Percentiles rank a stretch among this genome's conserved stretches.
Evolutionary conservation across 768 basidiomycete species (phyloP).

Genomic region (Boletus sensibilis): DNA sequence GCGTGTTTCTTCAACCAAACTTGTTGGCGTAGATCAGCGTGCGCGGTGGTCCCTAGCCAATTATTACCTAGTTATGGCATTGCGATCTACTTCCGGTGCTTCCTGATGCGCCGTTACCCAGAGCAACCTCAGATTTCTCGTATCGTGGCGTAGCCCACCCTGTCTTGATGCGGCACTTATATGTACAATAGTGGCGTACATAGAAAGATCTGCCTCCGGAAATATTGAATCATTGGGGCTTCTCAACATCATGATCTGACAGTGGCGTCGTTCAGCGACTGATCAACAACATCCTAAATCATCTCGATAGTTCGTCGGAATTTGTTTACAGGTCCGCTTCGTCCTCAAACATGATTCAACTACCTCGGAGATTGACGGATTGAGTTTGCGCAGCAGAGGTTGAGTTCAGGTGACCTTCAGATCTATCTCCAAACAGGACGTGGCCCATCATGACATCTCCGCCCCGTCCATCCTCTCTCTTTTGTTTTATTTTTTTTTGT

Average conservation of each 20-base stretch:
- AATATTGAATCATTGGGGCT: constrained; percentile 12
- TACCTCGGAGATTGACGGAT: constrained; percentile 28
- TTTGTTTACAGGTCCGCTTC: constrained; percentile 18
- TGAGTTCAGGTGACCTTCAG: constrained; percentile 15
- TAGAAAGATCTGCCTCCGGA: constrained; percentile 17
- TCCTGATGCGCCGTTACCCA: constrained; percentile 21
- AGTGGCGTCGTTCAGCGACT: constrained; percentile 23
- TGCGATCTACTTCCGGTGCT: constrained; percentile 22
- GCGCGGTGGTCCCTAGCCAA: constrained; percentile 1
- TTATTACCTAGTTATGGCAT: constrained; percentile 15
- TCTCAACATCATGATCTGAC: constrained; percentile 20
- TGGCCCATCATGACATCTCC: constrained; percentile 10
- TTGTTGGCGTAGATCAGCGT: constrained; percentile 4
- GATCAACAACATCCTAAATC: constrained; percentile 19
- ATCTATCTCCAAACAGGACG: constrained; percentile 27
- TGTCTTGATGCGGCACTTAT: constrained; percentile 8
- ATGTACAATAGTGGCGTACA: constrained; percentile 18
- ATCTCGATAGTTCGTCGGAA: constrained; percentile 19
- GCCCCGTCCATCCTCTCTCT: constrained; percentile 1
- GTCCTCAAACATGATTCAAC: constrained; percentile 20
- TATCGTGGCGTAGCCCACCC: constrained; percentile 18
- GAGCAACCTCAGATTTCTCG: neutral
- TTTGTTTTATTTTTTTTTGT: neutral
- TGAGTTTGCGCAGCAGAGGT: constrained; percentile 22
- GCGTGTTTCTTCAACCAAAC: neutral